phyloP scores from a whole-genome alignment of 768 basidiomycete species.

The Asterophora lycoperdoides region DNA sequence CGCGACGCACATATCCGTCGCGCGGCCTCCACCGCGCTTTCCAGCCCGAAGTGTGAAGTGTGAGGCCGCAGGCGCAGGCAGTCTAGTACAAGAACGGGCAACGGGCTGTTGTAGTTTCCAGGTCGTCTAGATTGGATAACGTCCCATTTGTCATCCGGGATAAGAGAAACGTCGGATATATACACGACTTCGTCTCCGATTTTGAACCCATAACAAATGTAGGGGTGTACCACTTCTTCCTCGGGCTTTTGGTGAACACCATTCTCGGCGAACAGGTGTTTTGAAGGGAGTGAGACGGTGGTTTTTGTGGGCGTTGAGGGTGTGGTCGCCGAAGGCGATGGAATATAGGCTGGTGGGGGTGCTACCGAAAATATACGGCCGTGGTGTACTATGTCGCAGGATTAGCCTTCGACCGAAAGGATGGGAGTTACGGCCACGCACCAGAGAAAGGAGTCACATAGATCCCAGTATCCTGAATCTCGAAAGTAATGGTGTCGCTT shows the following conservation, averaged over 20 bases:
- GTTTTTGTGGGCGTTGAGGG: constrained; percentile 33
- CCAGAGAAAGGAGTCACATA: constrained; percentile 63
- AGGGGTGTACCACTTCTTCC: constrained; percentile 45
- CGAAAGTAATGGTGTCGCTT: constrained; percentile 61
- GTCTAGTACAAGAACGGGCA: constrained; percentile 70
- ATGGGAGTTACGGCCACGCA: constrained; percentile 23
- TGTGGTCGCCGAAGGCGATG: constrained; percentile 36
- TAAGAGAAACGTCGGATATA: constrained; percentile 77
- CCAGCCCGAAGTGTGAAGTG: constrained; percentile 79
- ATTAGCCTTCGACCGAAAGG: constrained; percentile 6
- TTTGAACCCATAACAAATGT: constrained; percentile 66
- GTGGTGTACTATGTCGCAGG: constrained; percentile 54
- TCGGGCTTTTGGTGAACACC: constrained; percentile 8
- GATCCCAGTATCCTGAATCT: constrained; percentile 62
- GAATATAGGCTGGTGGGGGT: constrained; percentile 34
- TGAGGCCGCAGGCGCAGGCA: constrained; percentile 64
- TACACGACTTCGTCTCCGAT: constrained; percentile 66
- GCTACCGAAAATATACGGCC: constrained; percentile 55
- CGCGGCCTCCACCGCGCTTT: constrained; percentile 52
- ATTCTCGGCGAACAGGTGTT: constrained; percentile 9
- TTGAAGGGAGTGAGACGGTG: constrained; percentile 24
- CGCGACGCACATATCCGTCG: constrained; percentile 52
- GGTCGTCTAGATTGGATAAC: constrained; percentile 31
- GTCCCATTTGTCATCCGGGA: constrained; percentile 71
- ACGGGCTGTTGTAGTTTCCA: constrained; percentile 17